A percentile compares a stretch with the other conserved stretches of the same genome.
phyloP scores from a whole-genome alignment of 1,139 yeast species.

The Wickerhamomyces sp. region DNA sequence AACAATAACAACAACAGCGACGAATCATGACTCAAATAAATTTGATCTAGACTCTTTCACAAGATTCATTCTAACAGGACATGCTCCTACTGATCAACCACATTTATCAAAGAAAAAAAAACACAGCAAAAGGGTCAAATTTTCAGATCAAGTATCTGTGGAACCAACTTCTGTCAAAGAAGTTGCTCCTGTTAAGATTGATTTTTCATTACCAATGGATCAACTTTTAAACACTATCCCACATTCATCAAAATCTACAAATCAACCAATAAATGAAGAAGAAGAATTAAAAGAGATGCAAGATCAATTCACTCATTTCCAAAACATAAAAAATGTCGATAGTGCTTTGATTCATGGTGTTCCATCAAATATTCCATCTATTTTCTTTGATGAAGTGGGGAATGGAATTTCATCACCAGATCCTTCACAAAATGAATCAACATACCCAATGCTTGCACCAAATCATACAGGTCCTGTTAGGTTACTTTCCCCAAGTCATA shows the following conservation, averaged over 20 bases:
- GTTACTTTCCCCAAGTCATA: slow-evolving; percentile 17
- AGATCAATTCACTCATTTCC: slow-evolving; percentile 61
- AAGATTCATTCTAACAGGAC: slow-evolving; percentile 68
- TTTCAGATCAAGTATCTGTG: slow-evolving; percentile 48
- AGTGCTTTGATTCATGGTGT: slow-evolving; percentile 57
- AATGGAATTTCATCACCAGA: slow-evolving; percentile 12
- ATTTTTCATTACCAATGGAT: slow-evolving; percentile 69
- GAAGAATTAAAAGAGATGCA: slow-evolving; percentile 64
- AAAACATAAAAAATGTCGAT: slow-evolving; percentile 57
- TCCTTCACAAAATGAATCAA: slow-evolving; percentile 1
- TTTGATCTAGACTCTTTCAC: slow-evolving; percentile 73
- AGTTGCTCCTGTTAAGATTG: slow-evolving; percentile 32
- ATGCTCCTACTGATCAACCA: slow-evolving; percentile 44
- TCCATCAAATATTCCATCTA: slow-evolving; percentile 44
- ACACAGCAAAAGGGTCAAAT: slow-evolving; percentile 55
- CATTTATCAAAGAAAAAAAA: slow-evolving; percentile 26
- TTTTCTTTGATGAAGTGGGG: slow-evolving; percentile 21
- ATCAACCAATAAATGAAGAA: slow-evolving; percentile 42
- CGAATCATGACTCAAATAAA: slow-evolving; percentile 21
- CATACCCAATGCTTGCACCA: slow-evolving; percentile 3
- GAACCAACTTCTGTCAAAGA: slow-evolving; percentile 16
- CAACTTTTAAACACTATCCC: slow-evolving; percentile 49
- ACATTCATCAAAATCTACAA: slow-evolving; percentile 27
- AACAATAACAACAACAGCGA: background rate
- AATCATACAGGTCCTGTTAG: slow-evolving; percentile 11